These are phyloP conservation scores for Brettanomyces naardenensis DNA, from an alignment of 805 yeast species.

Conservation along the genomic window DNA sequence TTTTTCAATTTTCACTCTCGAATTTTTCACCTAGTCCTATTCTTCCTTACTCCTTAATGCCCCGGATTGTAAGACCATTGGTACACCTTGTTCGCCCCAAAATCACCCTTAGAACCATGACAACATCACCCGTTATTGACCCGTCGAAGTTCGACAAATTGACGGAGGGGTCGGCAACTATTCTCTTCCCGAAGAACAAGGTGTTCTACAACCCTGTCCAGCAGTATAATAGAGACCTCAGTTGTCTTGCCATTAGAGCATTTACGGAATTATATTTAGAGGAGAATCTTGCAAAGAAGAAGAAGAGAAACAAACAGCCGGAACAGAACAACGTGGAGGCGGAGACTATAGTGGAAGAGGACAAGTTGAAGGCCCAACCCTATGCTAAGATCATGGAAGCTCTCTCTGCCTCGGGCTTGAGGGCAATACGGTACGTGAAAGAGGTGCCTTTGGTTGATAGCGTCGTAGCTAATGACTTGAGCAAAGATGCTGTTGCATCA, in stretches of 20 bases:
- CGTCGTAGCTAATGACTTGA: slow-evolving; percentile 84
- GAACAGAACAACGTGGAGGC: slow-evolving; percentile 12
- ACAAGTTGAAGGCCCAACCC: slow-evolving; percentile 24
- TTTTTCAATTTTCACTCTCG: no score
- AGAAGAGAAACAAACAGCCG: slow-evolving; percentile 20
- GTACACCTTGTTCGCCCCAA: no score
- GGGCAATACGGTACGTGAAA: slow-evolving; percentile 89
- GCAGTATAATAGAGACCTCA: slow-evolving; percentile 90
- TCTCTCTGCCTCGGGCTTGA: slow-evolving; percentile 86
- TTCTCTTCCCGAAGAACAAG: slow-evolving; percentile 74
- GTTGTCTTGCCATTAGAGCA: slow-evolving; percentile 77
- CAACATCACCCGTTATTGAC: slow-evolving; percentile 7
- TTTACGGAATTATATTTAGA: slow-evolving; percentile 62
- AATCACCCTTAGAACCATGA: no score
- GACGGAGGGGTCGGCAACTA: slow-evolving; percentile 77
- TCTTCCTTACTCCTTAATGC: no score
- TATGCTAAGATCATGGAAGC: slow-evolving; percentile 78
- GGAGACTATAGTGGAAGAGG: slow-evolving; percentile 10
- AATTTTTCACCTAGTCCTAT: no score
- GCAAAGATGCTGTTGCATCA: slow-evolving; percentile 76
- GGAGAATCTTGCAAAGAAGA: slow-evolving; percentile 18
- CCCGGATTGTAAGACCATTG: no score
- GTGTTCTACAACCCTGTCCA: slow-evolving; percentile 96
- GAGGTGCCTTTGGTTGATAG: slow-evolving; percentile 73
- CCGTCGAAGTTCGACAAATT: slow-evolving; percentile 24